These are phyloP conservation scores for Austroboletus sp. DNA, from an alignment of 1,284 basidiomycete genomes.

Conservation along the genomic window DNA sequence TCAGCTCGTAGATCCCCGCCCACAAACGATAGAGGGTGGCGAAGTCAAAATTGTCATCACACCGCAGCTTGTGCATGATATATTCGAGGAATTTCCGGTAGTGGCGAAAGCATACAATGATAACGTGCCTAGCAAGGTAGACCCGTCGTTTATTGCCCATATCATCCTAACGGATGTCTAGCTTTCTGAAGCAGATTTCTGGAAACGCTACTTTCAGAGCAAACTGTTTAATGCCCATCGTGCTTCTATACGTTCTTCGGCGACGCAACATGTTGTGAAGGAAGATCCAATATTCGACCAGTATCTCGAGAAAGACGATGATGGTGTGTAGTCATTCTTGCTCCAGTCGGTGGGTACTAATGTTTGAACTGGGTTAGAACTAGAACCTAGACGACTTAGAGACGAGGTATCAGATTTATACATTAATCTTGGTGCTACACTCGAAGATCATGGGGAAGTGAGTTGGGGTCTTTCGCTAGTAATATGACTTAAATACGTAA, in stretches of 20 bases:
- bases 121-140: slow-evolving; percentile 83
- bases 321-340: slow-evolving; percentile 49
- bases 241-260: slow-evolving; percentile 84
- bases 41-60: slow-evolving; percentile 89
- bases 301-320: slow-evolving; percentile 91
- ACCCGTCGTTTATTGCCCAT: slow-evolving; percentile 8
- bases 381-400: slow-evolving; percentile 71
- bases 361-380: slow-evolving; percentile 41
- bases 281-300: slow-evolving; percentile 93
- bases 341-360: not conserved
- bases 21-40: slow-evolving; percentile 70
- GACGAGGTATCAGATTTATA: slow-evolving; percentile 70
- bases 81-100: slow-evolving; percentile 96
- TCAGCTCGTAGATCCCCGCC: slow-evolving; percentile 84
- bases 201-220: slow-evolving; percentile 94
- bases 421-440: slow-evolving; percentile 82
- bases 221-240: slow-evolving; percentile 91
- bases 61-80: slow-evolving; percentile 87
- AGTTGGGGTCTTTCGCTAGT: slow-evolving; percentile 1
- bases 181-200: slow-evolving; percentile 88
- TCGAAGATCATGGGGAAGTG: slow-evolving; percentile 88
- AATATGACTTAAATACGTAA: not conserved
- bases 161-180: slow-evolving; percentile 30
- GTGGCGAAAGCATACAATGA: slow-evolving; percentile 88
- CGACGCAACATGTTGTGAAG: slow-evolving; percentile 77